Conservation (phyloP, 2,329 filamentous ascomycete genomes). For the Fonsecaea multimorphosa region DNA sequence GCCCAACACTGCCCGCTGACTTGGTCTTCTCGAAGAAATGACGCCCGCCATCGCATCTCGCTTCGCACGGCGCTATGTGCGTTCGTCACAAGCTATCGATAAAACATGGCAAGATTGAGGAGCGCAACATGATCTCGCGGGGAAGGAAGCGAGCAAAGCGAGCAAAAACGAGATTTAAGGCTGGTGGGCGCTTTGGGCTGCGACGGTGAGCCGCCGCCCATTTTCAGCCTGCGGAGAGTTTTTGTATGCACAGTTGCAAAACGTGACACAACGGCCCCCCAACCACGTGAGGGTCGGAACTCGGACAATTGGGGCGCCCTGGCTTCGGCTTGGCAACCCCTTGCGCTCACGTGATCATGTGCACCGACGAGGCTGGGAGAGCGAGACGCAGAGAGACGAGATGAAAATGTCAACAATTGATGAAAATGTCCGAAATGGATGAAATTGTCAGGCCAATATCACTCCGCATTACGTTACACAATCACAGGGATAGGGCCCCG, state of each 20-base stretch:
- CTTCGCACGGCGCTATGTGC: neutral
- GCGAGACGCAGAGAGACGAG: neutral
- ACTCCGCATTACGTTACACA: neutral
- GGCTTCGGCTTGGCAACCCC: neutral
- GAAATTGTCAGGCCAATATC: neutral
- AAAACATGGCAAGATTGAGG: neutral
- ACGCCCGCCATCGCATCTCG: constrained; percentile 9
- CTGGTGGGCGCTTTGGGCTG: neutral
- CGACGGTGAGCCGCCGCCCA: neutral
- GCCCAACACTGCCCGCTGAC: neutral
- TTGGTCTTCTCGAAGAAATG: neutral
- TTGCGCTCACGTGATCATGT: neutral
- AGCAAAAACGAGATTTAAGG: constrained; percentile 15
- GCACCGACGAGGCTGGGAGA: neutral
- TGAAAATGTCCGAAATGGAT: neutral
- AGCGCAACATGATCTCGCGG: neutral
- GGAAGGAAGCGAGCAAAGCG: neutral
- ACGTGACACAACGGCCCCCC: neutral
- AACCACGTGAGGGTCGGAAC: neutral
- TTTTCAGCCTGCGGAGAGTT: neutral
- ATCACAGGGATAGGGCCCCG: neutral
- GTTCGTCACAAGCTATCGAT: neutral
- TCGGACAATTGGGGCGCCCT: constrained; percentile 1
- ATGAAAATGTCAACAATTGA: neutral
- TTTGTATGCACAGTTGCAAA: neutral